Percentiles rank a stretch among this genome's conserved stretches.
phyloP scores from a whole-genome alignment of 768 basidiomycete genomes.

The Boletus rubroflammeus region DNA sequence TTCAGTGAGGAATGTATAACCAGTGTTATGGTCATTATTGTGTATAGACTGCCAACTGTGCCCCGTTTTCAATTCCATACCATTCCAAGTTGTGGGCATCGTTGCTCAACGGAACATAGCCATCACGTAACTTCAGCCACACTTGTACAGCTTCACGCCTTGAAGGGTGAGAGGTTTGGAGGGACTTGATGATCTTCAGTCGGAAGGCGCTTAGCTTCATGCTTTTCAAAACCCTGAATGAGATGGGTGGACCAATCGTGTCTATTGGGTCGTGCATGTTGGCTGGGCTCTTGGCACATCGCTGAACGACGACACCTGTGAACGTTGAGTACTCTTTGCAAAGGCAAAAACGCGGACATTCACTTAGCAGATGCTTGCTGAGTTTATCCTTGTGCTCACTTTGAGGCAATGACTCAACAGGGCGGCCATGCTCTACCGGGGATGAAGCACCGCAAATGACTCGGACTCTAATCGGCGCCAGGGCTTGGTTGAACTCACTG shows the following conservation, averaged over 20 bases:
- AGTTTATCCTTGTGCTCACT: conserved; percentile 47
- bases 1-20: neutral
- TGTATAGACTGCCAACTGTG: conserved; percentile 33
- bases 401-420: conserved; percentile 34
- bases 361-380: conserved; percentile 60
- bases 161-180: conserved; percentile 28
- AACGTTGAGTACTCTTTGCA: conserved; percentile 7
- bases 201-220: conserved; percentile 67
- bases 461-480: neutral
- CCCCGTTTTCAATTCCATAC: conserved; percentile 65
- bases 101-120: conserved; percentile 45
- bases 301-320: conserved; percentile 32
- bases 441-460: neutral
- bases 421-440: conserved; percentile 54
- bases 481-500: conserved; percentile 39
- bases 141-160: conserved; percentile 38
- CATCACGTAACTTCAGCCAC: conserved; percentile 57
- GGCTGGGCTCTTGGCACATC: conserved; percentile 15
- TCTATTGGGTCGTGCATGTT: conserved; percentile 20
- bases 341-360: conserved; percentile 9
- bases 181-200: conserved; percentile 56
- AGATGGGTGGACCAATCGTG: conserved; percentile 18
- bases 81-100: conserved; percentile 59
- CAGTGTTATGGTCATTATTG: conserved; percentile 8
- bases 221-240: conserved; percentile 58